A percentile compares a stretch with the other conserved stretches of the same genome.
Evolutionary conservation across 306 rosid genomes (phyloP).

Genomic region (Leucaena leucocephala): DNA sequence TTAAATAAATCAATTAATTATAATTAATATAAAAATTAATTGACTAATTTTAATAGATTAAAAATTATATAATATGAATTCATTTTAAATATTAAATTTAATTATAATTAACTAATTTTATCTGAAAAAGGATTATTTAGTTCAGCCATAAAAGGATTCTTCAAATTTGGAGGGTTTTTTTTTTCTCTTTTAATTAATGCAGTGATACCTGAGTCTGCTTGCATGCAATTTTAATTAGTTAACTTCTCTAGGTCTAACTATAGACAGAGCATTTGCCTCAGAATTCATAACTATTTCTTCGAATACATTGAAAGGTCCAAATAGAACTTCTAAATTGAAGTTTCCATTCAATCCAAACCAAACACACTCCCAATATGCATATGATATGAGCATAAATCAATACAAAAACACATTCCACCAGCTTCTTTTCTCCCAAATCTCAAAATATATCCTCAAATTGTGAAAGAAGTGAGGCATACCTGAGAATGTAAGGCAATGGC

Average conservation of each 20-base stretch:
- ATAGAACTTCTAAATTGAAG: neutral
- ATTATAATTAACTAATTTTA: too few relatives aligned
- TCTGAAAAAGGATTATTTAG: neutral
- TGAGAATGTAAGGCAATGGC: slow-evolving; percentile 98
- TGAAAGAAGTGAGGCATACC: slow-evolving; percentile 45
- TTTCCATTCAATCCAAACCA: neutral
- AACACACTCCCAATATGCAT: neutral
- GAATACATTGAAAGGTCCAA: neutral
- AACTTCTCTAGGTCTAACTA: neutral
- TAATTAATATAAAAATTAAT: too few relatives aligned
- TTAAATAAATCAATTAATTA: too few relatives aligned
- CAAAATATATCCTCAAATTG: neutral
- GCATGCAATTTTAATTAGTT: neutral
- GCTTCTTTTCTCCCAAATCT: neutral
- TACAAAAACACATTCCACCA: neutral
- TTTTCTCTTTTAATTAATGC: neutral
- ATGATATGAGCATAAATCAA: neutral
- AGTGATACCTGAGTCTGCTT: neutral
- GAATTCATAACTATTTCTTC: too few relatives aligned
- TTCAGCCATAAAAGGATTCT: neutral
- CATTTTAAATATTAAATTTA: too few relatives aligned
- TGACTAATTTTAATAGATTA: too few relatives aligned
- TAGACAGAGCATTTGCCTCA: neutral
- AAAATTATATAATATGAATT: too few relatives aligned
- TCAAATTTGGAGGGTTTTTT: neutral